Base-by-base conservation (phyloP, 176 grass and related monocot genomes). In the Rhipidocladum racemiflorum region DNA sequence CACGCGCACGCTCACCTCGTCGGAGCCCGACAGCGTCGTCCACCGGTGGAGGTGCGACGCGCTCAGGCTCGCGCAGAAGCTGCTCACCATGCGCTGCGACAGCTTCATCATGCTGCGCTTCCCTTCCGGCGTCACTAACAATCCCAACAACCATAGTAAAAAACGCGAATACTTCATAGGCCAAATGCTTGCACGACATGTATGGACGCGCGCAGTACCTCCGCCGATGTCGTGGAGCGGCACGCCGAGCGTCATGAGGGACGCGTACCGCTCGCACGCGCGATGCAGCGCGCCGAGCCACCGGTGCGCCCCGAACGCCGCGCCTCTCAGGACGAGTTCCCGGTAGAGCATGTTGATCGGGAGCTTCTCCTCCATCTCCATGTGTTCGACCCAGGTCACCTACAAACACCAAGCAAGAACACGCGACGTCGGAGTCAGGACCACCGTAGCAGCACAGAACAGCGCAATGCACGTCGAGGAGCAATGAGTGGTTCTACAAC, bases 81-180 rank as follows among this genome's bases (percentile, higher is more conserved):
- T 87, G 87, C 77, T 69, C 76, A 99, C 87, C 97, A 99, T 99
- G 65, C 91, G 87, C 90, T 99, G 97, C 16, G 97, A 91, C 59
- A 99, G 91, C 91, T 85, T 95, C 97, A 96, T 96, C 93, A 96
- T 93, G 85, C 93, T 89, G 16, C 93, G 80, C 85, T 87, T 88
- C 23, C 93, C 93, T 32, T 99, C 91, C 13, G 91, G 72, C 9
- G 91, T 90, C 80, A 95, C 92, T 98, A 82, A 17, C 59, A 32
- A 39, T 29, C 3, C 77, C 48, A 74, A 49, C 17, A 21, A 54
- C 60, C 9, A 2, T 21, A 21, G 50, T 53, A 53, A 24, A 59
- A 25, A 59, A 14, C 25, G 14, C 14, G 15, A 62, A 62, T 30
- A 30, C 60, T 62, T 62, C 27, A 0, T 15, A 61, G 14, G 57